Conservation (phyloP, 2,329 filamentous ascomycete species). For the Pseudogymnoascus sp. region DNA sequence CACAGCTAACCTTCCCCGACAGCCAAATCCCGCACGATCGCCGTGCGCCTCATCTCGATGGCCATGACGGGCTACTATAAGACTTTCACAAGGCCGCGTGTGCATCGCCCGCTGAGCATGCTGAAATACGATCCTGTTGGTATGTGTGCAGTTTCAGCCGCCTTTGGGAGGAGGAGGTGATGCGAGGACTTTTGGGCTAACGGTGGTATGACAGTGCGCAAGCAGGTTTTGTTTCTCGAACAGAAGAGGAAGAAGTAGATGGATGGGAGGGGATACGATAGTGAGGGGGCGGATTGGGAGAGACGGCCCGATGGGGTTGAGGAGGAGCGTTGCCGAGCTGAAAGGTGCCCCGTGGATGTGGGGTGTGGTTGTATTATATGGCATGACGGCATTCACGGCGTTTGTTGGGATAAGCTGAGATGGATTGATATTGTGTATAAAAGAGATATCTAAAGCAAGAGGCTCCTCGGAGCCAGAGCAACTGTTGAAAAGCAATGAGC, state of each 20-base stretch:
- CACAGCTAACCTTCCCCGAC: not conserved
- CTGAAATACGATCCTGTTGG: conserved; percentile 97
- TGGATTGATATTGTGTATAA: conserved; percentile 5
- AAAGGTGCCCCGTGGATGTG: not conserved
- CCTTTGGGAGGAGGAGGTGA: not conserved
- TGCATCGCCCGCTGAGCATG: conserved; percentile 83
- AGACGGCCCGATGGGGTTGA: not conserved
- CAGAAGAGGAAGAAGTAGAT: conserved; percentile 61
- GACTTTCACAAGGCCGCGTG: conserved; percentile 75
- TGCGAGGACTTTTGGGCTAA: not conserved
- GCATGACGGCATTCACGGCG: conserved; percentile 6
- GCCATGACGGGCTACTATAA: conserved; percentile 98
- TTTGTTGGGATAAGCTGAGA: conserved; percentile 4
- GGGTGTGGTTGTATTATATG: not conserved
- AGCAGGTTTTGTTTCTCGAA: conserved; percentile 89
- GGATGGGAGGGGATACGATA: conserved; percentile 23
- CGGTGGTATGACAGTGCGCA: conserved; percentile 55
- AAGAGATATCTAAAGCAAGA: not conserved
- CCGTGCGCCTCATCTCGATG: conserved; percentile 95
- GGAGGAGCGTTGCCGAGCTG: not conserved
- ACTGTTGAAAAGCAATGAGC: not conserved
- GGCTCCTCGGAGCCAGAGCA: conserved; percentile 4
- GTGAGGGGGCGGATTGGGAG: not conserved
- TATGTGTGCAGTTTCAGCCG: conserved; percentile 37
- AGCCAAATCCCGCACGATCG: conserved; percentile 78